phyloP scores from a whole-genome alignment of 2,329 filamentous ascomycete genomes.

The Xylariaceae sp. region DNA sequence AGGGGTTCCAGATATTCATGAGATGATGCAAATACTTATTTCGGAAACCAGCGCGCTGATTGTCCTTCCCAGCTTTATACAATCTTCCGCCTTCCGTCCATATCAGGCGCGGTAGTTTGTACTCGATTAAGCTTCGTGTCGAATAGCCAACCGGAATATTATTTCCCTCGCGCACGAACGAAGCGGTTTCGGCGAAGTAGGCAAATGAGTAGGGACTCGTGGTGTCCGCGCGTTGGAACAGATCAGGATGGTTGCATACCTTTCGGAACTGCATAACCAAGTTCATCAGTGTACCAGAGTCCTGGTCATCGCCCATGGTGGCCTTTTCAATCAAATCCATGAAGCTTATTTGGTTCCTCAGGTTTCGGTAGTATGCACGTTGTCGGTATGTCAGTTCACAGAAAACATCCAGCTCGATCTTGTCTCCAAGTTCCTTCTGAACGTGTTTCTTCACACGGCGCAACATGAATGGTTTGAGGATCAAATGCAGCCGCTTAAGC shows the following conservation, averaged over 20 bases:
- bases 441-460: slow-evolving; percentile 99
- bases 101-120: slow-evolving; percentile 74
- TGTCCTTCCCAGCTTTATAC: slow-evolving; percentile 67
- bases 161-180: slow-evolving; percentile 84
- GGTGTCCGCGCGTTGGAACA: slow-evolving; percentile 93
- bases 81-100: slow-evolving; percentile 77
- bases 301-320: slow-evolving; percentile 86
- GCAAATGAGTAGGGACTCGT: slow-evolving; percentile 77
- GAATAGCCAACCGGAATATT: slow-evolving; percentile 82
- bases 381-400: slow-evolving; percentile 96
- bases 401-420: slow-evolving; percentile 95
- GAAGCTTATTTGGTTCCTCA: slow-evolving; percentile 96
- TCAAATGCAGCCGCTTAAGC: slow-evolving; percentile 95
- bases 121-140: slow-evolving; percentile 79
- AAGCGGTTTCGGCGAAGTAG: slow-evolving; percentile 92
- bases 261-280: slow-evolving; percentile 99
- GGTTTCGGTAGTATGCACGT: slow-evolving; percentile 83
- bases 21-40: slow-evolving; percentile 72
- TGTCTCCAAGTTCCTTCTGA: slow-evolving; percentile 97
- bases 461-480: slow-evolving; percentile 98
- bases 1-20: slow-evolving; percentile 86
- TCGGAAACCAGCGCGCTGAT: slow-evolving; percentile 72
- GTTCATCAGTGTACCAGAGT: slow-evolving; percentile 96
- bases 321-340: slow-evolving; percentile 98
- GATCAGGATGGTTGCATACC: slow-evolving; percentile 96